These are phyloP conservation scores for Gossypium davidsonii DNA, from an alignment of 441 rosid species.

Conservation along the genomic window DNA sequence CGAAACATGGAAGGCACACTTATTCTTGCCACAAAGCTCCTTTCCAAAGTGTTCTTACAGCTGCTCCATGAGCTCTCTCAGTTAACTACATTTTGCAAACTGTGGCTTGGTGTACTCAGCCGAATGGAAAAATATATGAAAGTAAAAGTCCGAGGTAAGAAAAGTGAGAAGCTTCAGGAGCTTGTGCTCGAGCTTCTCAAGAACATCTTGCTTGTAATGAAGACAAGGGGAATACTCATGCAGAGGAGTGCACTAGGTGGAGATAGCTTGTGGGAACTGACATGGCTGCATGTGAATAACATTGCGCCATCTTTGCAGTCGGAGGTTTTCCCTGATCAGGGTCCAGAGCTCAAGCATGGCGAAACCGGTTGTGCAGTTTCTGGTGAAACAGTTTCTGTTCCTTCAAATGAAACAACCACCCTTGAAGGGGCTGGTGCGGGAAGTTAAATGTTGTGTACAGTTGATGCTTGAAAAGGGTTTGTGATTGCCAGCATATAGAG, in stretches of 20 bases:
- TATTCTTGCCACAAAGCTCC: conserved; percentile 58
- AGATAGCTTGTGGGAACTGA: conserved; percentile 84
- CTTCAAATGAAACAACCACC: conserved; percentile 34
- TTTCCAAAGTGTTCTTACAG: conserved; percentile 64
- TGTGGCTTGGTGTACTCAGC: conserved; percentile 80
- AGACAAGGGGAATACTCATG: conserved; percentile 57
- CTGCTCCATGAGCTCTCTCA: conserved; percentile 56
- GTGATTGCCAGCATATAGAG: conserved; percentile 7
- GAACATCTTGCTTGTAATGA: conserved; percentile 72
- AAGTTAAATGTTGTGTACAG: conserved; percentile 16
- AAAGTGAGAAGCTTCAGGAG: conserved; percentile 74
- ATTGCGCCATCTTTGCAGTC: conserved; percentile 63
- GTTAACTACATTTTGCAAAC: conserved; percentile 70
- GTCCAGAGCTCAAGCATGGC: conserved; percentile 31
- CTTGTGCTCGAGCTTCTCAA: conserved; percentile 71
- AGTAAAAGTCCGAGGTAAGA: conserved; percentile 71
- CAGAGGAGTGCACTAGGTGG: conserved; percentile 73
- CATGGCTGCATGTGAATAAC: conserved; percentile 84
- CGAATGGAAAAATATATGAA: conserved; percentile 86
- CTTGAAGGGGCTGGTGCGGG: conserved; percentile 30
- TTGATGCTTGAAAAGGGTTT: conserved; percentile 2
- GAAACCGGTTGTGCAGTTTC: conserved; percentile 19
- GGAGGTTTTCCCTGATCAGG: conserved; percentile 70
- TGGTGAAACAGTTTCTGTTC: conserved; percentile 25
- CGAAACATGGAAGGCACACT: conserved; percentile 89